Conservation (phyloP, 1,284 basidiomycete genomes). For the Fomitopsis palustris region DNA sequence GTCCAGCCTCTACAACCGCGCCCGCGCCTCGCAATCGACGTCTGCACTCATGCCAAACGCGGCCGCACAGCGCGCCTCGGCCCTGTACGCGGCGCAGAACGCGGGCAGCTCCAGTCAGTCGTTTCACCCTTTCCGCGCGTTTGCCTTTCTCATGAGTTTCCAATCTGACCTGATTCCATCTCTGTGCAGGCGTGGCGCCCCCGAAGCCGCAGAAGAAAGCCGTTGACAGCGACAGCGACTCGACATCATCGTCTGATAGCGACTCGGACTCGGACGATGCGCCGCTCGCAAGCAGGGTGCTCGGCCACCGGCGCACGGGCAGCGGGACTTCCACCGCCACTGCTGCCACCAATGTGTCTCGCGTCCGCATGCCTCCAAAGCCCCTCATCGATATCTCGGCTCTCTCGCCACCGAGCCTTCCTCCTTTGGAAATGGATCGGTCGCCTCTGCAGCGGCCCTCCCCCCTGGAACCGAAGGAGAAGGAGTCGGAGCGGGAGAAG, state of each 20-base stretch:
- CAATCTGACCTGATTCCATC: background rate
- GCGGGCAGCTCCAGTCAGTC: background rate
- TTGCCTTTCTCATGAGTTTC: background rate
- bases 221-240: background rate
- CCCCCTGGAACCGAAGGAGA: background rate
- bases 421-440: conserved; percentile 15
- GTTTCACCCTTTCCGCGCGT: background rate
- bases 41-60: conserved; percentile 37
- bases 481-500: background rate
- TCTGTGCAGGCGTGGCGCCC: background rate
- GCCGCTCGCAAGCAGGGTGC: conserved; percentile 38
- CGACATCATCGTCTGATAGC: conserved; percentile 10
- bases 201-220: background rate
- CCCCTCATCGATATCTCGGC: conserved; percentile 48
- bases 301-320: conserved; percentile 38
- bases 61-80: conserved; percentile 34
- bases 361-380: conserved; percentile 33
- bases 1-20: conserved; percentile 17
- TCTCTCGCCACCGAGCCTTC: conserved; percentile 19
- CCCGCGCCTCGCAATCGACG: conserved; percentile 33
- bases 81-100: conserved; percentile 20
- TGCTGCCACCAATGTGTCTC: conserved; percentile 18
- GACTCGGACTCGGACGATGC: conserved; percentile 34
- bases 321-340: conserved; percentile 40
- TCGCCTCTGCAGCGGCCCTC: background rate